Evolutionary conservation across 345 rosid genomes (phyloP).

Genomic region (Salix exigua): DNA sequence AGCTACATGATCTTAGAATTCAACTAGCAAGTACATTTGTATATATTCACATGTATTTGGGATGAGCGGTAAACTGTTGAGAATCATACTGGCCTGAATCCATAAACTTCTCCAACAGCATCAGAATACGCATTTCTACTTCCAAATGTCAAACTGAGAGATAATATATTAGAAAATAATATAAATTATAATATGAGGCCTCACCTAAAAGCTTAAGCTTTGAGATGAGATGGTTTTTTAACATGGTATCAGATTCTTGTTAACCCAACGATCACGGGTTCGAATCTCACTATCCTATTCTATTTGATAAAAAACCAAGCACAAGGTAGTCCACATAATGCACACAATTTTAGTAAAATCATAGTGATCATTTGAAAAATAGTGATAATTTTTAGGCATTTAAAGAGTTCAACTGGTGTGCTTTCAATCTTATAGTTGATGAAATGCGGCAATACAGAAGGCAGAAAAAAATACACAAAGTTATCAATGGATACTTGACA

Average conservation of each 20-base stretch:
- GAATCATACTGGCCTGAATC: background rate
- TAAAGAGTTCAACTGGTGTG: background rate
- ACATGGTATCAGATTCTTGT: too few relatives aligned
- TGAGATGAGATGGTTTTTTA: too few relatives aligned
- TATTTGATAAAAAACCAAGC: too few relatives aligned
- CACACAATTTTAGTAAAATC: background rate
- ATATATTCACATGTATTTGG: background rate
- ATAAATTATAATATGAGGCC: too few relatives aligned
- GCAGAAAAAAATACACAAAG: background rate
- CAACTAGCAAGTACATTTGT: background rate
- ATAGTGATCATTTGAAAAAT: background rate
- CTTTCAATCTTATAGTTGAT: slow-evolving; percentile 2
- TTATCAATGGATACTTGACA: background rate
- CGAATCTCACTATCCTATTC: too few relatives aligned
- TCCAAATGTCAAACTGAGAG: background rate
- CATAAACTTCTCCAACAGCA: background rate
- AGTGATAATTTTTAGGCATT: background rate
- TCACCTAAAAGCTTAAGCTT: too few relatives aligned
- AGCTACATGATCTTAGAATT: background rate
- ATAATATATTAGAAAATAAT: too few relatives aligned
- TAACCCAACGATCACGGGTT: too few relatives aligned
- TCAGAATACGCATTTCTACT: background rate
- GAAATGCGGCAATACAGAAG: background rate
- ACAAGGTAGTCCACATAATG: background rate
- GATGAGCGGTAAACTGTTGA: background rate